These are phyloP conservation scores for Pichia heedii DNA, from an alignment of 805 yeast genomes.

Conservation along the genomic window DNA sequence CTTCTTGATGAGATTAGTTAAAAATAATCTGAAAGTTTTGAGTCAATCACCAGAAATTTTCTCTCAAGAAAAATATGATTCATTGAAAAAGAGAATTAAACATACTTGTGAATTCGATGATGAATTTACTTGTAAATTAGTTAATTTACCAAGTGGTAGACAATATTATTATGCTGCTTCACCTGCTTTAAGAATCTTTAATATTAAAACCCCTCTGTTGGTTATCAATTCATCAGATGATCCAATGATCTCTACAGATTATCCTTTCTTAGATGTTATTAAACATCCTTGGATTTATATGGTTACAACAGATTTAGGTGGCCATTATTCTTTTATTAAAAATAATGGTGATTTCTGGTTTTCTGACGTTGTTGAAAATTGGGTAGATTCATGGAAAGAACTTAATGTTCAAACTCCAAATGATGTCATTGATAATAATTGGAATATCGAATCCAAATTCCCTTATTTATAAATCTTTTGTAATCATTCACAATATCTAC, in stretches of 20 bases:
- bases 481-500: background rate
- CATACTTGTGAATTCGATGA: slow-evolving; percentile 52
- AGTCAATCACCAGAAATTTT: slow-evolving; percentile 23
- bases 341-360: slow-evolving; percentile 41
- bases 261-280: slow-evolving; percentile 41
- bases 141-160: slow-evolving; percentile 53
- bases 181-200: slow-evolving; percentile 46
- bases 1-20: slow-evolving; percentile 34
- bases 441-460: slow-evolving; percentile 9
- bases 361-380: slow-evolving; percentile 32
- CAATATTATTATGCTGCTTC: slow-evolving; percentile 61
- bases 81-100: slow-evolving; percentile 28
- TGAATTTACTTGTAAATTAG: slow-evolving; percentile 47
- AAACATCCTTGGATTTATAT: slow-evolving; percentile 51
- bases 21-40: slow-evolving; percentile 34
- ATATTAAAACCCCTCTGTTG: slow-evolving; percentile 53
- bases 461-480: slow-evolving; percentile 4
- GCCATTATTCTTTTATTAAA: slow-evolving; percentile 53
- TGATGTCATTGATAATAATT: slow-evolving; percentile 15
- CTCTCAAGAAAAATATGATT: slow-evolving; percentile 20
- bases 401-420: slow-evolving; percentile 9
- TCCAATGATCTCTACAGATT: slow-evolving; percentile 48
- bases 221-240: slow-evolving; percentile 59
- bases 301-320: slow-evolving; percentile 57
- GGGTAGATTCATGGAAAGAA: slow-evolving; percentile 30